Evolutionary conservation across 352 stramenopile species (phyloP), one percentile per base, ranked within the genome.

Genomic region (Phytophthora pistaciae): DNA sequence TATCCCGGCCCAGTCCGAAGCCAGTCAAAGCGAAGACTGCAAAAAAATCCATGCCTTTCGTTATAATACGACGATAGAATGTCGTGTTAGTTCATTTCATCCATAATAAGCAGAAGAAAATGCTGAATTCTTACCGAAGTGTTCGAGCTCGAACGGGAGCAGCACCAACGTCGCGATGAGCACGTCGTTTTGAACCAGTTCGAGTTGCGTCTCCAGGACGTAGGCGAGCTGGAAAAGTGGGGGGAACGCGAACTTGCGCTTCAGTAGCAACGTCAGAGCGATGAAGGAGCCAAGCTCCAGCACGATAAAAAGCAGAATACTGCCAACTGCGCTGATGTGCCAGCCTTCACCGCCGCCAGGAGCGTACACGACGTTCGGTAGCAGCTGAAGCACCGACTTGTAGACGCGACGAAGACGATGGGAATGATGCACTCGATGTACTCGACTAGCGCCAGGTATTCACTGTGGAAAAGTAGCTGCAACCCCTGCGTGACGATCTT

Each of bases 201-300:
- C 25, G n/a, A 63, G 8, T 18, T 87, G 74, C 0, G 55, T 79
- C 59, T 80, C 61, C 31, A 85, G 50, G 29, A 82, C 75, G 38
- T 77, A 83, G 11, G 56, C 70, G 3, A 84, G 53, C 20, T 81
- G 74, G 3, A 62, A 55, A 1, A 82, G 18, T 7, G 74, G 52
- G 5, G 68, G 77, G 11, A 84, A 58, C 3, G 20, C 46, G 23
- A 83, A 70, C 25, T 75, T 73, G 16, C 69, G 67, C 13, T 74
- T 20, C 7, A 87, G n/a, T 13, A 79, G 16, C 1, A 60, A 1
- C 25, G 64, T 70, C 11, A 87, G 49, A 5, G 10, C 44, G 11
- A 79, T 20, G 10, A 83, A 75, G 9, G 76, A 77, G 14, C 60
- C 21, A 6, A 81, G 23, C 55, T 84, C 76, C 2, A 84, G 64